Base-by-base conservation (phyloP, 805 yeast species). In the Wilhelminamyces savonicus region DNA sequence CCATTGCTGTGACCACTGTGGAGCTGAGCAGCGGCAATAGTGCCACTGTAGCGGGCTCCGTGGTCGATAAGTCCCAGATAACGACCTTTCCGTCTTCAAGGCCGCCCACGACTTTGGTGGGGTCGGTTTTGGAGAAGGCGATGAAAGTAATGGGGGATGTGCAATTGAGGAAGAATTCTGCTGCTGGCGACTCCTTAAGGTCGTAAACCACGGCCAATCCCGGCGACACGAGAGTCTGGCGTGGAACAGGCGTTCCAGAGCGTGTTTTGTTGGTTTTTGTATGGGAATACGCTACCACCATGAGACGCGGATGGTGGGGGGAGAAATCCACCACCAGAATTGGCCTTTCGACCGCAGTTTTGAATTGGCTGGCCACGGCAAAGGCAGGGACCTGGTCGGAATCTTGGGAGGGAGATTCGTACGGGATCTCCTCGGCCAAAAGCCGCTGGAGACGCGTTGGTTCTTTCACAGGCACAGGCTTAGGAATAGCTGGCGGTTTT, bases 71-170 rank as follows among this genome's bases (percentile, higher is more conserved):
- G 39, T 73, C 71, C 78, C 78, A 75, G 7, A 70, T 48, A n/a
- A 63, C 66, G 1, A 76, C 26, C 28, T 61, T 60, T 0, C 82
- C 82, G 40, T 69, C 68, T 12, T 44, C 43, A 4, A 74, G 59
- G 0, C 79, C 75, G 0, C 67, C 78, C 16, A 71, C 46, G 1
- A 76, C 50, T 29, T 62, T 56, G 28, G 58, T 54, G 2, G 69
- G 48, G 14, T 59, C 52, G 11, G 48, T 37, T 8, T 44, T 44
- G 18, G 70, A 66, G 35, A 74, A 72, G 32, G 56, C 58, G 7
- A 68, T 57, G 5, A 43, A 35, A 1, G 59, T 36, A 5, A 75
- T 56, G 11, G 54, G 45, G 2, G 76, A 54, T 7, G 64, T 50
- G 24, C 71, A 56, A 9, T 56, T 53, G 10, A 71, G 53, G 23